Evolutionary conservation across 2,329 filamentous ascomycete genomes (phyloP).

Genomic region (Tolypocladium inflatum): DNA sequence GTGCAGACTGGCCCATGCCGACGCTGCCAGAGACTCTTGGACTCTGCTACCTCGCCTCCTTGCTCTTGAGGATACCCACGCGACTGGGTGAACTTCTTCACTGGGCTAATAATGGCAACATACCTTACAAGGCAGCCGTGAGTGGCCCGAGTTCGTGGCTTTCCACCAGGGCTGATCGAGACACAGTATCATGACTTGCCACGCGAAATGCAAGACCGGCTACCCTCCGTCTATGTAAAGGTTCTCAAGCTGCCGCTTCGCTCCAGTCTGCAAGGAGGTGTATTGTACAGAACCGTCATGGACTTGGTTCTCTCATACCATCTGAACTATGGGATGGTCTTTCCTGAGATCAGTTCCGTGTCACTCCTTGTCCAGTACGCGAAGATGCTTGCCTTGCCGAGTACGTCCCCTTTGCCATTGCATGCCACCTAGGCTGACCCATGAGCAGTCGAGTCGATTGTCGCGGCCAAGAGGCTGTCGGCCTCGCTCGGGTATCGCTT

Average conservation of each 20-base stretch:
- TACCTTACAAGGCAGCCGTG: constrained; percentile 64
- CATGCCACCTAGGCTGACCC: constrained; percentile 13
- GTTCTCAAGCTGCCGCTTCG: constrained; percentile 42
- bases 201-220: constrained; percentile 51
- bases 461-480: constrained; percentile 34
- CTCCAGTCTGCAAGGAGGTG: constrained; percentile 35
- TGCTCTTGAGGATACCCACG: constrained; percentile 69
- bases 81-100: constrained; percentile 61
- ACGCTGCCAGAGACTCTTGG: constrained; percentile 65
- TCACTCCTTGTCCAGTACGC: constrained; percentile 61
- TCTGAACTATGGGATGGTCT: constrained; percentile 56
- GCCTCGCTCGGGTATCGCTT: constrained; percentile 39
- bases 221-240: constrained; percentile 52
- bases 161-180: not conserved
- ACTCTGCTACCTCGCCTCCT: constrained; percentile 68
- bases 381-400: constrained; percentile 63
- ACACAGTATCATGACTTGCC: constrained; percentile 48
- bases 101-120: constrained; percentile 58
- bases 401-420: constrained; percentile 31
- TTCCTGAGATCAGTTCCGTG: constrained; percentile 64
- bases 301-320: constrained; percentile 55
- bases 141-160: constrained; percentile 13
- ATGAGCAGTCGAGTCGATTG: constrained; percentile 43
- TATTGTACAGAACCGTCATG: constrained; percentile 55
- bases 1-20: constrained; percentile 47